A percentile compares a stretch with the other conserved stretches of the same genome.
Evolutionary conservation across 139 green algal genomes (phyloP).

Genomic region (Monoraphidium neglectum): DNA sequence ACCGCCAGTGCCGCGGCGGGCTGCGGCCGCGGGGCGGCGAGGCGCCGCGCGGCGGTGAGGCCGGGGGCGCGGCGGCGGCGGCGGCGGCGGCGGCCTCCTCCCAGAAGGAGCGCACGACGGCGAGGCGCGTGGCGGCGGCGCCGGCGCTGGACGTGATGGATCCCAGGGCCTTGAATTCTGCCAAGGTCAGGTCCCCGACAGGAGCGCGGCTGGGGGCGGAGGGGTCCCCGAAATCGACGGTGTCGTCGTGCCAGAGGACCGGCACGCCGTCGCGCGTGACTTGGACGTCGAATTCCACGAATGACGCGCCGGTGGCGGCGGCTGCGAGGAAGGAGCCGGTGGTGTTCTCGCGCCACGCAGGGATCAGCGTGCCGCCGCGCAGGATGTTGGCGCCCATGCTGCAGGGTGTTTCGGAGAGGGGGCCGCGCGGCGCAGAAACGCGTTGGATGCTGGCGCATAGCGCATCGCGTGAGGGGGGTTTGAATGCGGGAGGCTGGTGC

Average conservation of each 20-base stretch:
- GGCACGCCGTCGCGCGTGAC: conserved; percentile 74
- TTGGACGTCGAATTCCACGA: conserved; percentile 90
- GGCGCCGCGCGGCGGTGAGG: no score
- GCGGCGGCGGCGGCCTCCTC: neutral
- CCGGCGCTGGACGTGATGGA: neutral
- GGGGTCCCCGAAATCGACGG: conserved; percentile 51
- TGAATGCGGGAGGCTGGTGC: no score
- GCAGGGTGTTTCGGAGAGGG: conserved; percentile 1
- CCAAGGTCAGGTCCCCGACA: conserved; percentile 64
- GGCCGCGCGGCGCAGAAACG: no score
- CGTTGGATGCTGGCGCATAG: no score
- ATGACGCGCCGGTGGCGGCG: conserved; percentile 64
- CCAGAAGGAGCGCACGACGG: conserved; percentile 27
- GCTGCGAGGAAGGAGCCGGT: conserved; percentile 71
- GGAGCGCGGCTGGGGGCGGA: conserved; percentile 19
- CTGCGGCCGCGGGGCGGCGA: neutral
- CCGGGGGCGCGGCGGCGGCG: no score
- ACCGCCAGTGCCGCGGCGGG: conserved; percentile 37
- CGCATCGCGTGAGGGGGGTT: no score
- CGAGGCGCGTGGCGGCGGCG: conserved; percentile 7
- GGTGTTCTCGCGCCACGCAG: conserved; percentile 80
- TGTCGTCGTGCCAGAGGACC: conserved; percentile 87
- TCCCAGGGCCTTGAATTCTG: conserved; percentile 66
- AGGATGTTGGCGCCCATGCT: conserved; percentile 69
- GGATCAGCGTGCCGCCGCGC: conserved; percentile 18